Conservation (phyloP, 768 basidiomycete species). For the Tricholoma sp. region DNA sequence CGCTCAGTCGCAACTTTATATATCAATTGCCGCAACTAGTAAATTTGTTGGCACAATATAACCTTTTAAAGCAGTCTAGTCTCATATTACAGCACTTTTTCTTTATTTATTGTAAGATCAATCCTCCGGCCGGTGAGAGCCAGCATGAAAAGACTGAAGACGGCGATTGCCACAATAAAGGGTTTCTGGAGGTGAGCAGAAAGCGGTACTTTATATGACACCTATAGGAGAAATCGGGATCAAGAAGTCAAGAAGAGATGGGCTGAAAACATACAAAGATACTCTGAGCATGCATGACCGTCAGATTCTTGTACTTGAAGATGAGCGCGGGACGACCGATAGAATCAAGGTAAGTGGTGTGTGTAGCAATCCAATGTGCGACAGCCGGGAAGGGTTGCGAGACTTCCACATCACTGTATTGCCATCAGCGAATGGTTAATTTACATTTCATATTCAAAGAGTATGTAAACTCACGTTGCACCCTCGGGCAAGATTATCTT, state of each 20-base stretch:
- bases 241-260: slow-evolving; percentile 1
- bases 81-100: slow-evolving; percentile 27
- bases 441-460: not conserved
- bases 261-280: slow-evolving; percentile 65
- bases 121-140: slow-evolving; percentile 40
- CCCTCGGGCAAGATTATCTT: slow-evolving; percentile 88
- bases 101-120: slow-evolving; percentile 44
- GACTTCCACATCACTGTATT: slow-evolving; percentile 68
- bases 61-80: slow-evolving; percentile 4
- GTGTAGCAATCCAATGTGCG: slow-evolving; percentile 54
- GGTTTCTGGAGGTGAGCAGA: slow-evolving; percentile 87
- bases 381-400: slow-evolving; percentile 73
- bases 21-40: too few relatives aligned
- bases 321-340: slow-evolving; percentile 77
- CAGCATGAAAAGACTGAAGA: slow-evolving; percentile 59
- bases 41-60: not conserved
- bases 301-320: slow-evolving; percentile 68
- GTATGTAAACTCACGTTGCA: slow-evolving; percentile 65
- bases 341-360: slow-evolving; percentile 89
- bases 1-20: too few relatives aligned
- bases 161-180: slow-evolving; percentile 65
- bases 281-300: slow-evolving; percentile 70
- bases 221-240: slow-evolving; percentile 37
- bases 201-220: slow-evolving; percentile 80
- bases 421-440: slow-evolving; percentile 4